Evolutionary conservation across 2,329 filamentous ascomycete species (phyloP), one percentile per base, ranked within the genome.

Genomic region (Talaromyces atroroseus): DNA sequence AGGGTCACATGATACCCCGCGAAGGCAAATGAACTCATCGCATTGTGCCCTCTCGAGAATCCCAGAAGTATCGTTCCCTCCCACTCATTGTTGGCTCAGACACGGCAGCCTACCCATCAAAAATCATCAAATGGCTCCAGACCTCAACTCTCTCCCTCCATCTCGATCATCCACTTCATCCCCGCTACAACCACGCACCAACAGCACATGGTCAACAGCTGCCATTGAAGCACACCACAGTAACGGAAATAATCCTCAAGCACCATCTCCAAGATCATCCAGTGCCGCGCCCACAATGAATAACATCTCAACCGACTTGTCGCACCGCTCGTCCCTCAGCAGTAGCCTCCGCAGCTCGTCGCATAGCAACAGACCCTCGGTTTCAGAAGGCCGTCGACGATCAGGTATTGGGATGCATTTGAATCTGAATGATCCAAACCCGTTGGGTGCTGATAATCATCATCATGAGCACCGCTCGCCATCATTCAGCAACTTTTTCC

Each of bases 101-200:
- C 24, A 45, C 24, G 20, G 7, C 29, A 46, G 24, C 11, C 40
- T 23, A 8, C 34, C 8, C 34, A 38, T 38, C 11, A 12, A 16
- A 38, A 7, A 23, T 16, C 18, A 20, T 23, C 46, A 48, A 55
- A 88, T 90, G 87, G 82, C 86, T 62, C 87, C 87, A 51, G 87
- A 90, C 74, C 80, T 90, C 67, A 88, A 90, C 77, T 86, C 86
- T 6, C 78, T 90, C 58, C 82, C 84, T 44, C 74, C 78, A 38
- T 86, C 83, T 29, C 77, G 77, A 60, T 76, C 74, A 4, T 68
- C 71, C 34, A 71, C 72, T 14, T 66, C 69, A 38, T 74, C 73
- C 34, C 70, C 72, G 26, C 64, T 68, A 40, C 68, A 68, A 52
- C 60, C 63, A 48, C 68, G 72, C 60, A 65, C 65, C 59, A 61